Evolutionary conservation across 2,329 filamentous ascomycete species (phyloP), one percentile per base, ranked within the genome.

Genomic region (Fusarium nurragi): DNA sequence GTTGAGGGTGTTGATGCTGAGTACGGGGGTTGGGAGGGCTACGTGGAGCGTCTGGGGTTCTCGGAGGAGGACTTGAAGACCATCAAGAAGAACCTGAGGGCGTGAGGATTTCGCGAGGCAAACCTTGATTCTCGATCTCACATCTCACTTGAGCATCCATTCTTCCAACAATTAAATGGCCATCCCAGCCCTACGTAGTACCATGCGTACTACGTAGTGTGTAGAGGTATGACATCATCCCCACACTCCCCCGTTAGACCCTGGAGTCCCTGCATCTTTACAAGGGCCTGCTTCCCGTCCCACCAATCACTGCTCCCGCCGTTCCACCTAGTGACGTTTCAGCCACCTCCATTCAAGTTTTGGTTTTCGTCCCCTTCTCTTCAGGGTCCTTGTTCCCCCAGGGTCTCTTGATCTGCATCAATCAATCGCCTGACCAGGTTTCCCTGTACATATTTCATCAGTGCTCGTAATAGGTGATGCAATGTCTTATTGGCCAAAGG

Each of bases 11-110:
- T 85, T 12, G 66, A 78, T 54, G 73, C 75, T 30, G 69, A 79
- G 55, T 81, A 83, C 51, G 82, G 81, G 19, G 81, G 83, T 4
- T 85, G 82, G 69, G 79, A 81, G 45, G 77, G 77, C 45, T 86
- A 86, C 67, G 77, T 83, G 26, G 71, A 74, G 28, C 73, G 72
- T 7, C 71, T 87, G 45, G 81, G 82, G 0, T 82, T 86, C 49
- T 79, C 79, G 1, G 65, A 70, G 2, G 75, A 77, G 4, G 83
- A 86, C 47, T 54, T 86, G 37, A 74, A 71, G 9, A 80, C 62
- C 47, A 83, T 86, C 64, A 82, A 77, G 75, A 72, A 65, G 61
- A 84, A 86, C 63, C 71, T 85, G 58, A 74, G 44, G 30, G 36
- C 45, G 23, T 63, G 43, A 37, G 25, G n/a, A n/a, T n/a, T n/a